A percentile compares a stretch with the other conserved stretches of the same genome.
Evolutionary conservation across 129 eudicot species (phyloP).

Genomic region (carrot (Daucus carota)): DH1_v3.0 NC_030385.2:26069001-26069500

Average conservation of each 20-base stretch:
- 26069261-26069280: too few relatives aligned
- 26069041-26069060: neutral
- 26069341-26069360: neutral
- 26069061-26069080: neutral
- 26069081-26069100: neutral
- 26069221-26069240: neutral
- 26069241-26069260: neutral
- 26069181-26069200: neutral
- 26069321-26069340: neutral
- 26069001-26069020: neutral
- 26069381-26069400: neutral
- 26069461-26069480: neutral
- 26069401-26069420: neutral
- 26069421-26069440: neutral
- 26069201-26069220: rapidly evolving
- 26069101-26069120: neutral
- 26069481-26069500: neutral
- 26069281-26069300: neutral
- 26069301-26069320: neutral
- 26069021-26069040: neutral
- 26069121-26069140: neutral
- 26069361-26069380: neutral
- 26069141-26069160: neutral
- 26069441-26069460: neutral
- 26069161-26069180: neutral